phyloP scores from a whole-genome alignment of 345 rosid species.

The Citrus inodora region DNA sequence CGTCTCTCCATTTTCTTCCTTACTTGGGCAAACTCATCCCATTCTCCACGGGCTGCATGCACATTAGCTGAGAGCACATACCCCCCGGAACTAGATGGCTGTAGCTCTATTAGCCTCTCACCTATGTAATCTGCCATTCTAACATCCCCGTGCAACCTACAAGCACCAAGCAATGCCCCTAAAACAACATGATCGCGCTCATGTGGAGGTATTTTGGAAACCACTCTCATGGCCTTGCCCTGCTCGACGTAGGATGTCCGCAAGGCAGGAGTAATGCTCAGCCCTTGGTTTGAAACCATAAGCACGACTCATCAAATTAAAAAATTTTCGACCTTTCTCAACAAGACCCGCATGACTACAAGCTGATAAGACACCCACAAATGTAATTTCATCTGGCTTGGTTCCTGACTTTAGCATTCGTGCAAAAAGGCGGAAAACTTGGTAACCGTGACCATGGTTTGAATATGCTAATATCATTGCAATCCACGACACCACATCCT shows the following conservation, averaged over 20 bases:
- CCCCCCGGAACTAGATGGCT: slow-evolving; percentile 26
- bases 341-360: slow-evolving; percentile 40
- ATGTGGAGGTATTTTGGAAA: slow-evolving; percentile 23
- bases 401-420: slow-evolving; percentile 31
- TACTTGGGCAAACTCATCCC: slow-evolving; percentile 35
- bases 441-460: slow-evolving; percentile 32
- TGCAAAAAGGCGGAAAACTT: slow-evolving; percentile 32
- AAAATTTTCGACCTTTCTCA: slow-evolving; percentile 27
- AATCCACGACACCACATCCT: slow-evolving; percentile 41
- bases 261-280: slow-evolving; percentile 43
- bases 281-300: slow-evolving; percentile 35
- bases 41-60: slow-evolving; percentile 32
- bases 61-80: slow-evolving; percentile 34
- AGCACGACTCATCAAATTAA: slow-evolving; percentile 27
- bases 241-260: slow-evolving; percentile 41
- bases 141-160: slow-evolving; percentile 29
- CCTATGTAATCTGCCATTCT: slow-evolving; percentile 26
- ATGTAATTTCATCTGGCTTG: slow-evolving; percentile 39
- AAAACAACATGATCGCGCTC: slow-evolving; percentile 33
- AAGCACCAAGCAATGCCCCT: slow-evolving; percentile 38
- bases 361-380: slow-evolving; percentile 38
- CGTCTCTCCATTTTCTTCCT: slow-evolving; percentile 39
- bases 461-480: slow-evolving; percentile 45
- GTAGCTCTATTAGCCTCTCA: slow-evolving; percentile 26
- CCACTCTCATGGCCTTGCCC: slow-evolving; percentile 33